A percentile compares a stretch with the other conserved stretches of the same genome.
Conservation (phyloP, 441 rosid genomes). For the Eruca vesicaria region DNA sequence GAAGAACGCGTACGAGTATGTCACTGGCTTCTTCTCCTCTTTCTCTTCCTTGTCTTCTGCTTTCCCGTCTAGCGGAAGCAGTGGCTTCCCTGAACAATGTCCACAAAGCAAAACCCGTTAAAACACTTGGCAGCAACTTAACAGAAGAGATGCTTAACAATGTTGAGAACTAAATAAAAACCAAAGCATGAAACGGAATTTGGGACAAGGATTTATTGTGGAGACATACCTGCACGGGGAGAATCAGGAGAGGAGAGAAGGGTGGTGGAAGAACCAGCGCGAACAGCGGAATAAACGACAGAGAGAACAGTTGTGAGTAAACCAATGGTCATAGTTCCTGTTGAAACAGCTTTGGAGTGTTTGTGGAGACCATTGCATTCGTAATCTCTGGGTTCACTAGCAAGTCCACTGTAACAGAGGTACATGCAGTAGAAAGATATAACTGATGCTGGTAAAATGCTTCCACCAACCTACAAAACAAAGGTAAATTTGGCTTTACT, state of each 20-base stretch:
- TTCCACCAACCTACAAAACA: slow-evolving; percentile 66
- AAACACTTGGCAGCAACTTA: background rate
- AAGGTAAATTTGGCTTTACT: background rate
- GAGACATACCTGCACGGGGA: slow-evolving; percentile 72
- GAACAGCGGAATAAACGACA: slow-evolving; percentile 89
- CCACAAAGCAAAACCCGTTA: slow-evolving; percentile 6
- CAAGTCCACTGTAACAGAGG: slow-evolving; percentile 88
- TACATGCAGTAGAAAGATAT: slow-evolving; percentile 84
- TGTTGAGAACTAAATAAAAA: background rate
- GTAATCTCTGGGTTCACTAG: slow-evolving; percentile 89
- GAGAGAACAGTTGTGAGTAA: slow-evolving; percentile 82
- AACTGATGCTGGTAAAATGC: slow-evolving; percentile 90
- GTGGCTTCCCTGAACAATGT: slow-evolving; percentile 62
- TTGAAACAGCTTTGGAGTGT: slow-evolving; percentile 79
- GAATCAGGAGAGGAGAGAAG: slow-evolving; percentile 82
- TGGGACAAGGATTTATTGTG: background rate
- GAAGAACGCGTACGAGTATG: slow-evolving; percentile 94
- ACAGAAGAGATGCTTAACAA: background rate
- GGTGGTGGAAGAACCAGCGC: slow-evolving; percentile 89
- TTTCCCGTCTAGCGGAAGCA: slow-evolving; percentile 81
- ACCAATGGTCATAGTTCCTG: slow-evolving; percentile 76
- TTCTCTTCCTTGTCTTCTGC: slow-evolving; percentile 65
- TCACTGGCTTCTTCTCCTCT: slow-evolving; percentile 67
- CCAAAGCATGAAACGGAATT: background rate
- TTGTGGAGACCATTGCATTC: slow-evolving; percentile 87